A percentile compares a stretch with the other conserved stretches of the same genome.
Conservation (phyloP, 164 flowering plant genomes). For the Liquidambar formosana region DNA sequence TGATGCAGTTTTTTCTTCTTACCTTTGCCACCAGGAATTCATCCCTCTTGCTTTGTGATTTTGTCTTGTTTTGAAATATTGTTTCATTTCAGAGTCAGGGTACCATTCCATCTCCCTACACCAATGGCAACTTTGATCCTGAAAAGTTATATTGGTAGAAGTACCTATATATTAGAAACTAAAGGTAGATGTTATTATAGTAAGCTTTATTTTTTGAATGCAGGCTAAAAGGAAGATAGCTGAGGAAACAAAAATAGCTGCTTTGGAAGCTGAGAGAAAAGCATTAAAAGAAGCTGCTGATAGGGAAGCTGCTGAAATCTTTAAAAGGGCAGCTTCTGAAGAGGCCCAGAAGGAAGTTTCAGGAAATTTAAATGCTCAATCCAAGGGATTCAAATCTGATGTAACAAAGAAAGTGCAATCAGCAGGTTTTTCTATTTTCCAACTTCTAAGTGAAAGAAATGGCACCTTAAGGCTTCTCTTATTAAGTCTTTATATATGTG, state of each 20-base stretch:
- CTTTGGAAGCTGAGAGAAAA: conserved; percentile 66
- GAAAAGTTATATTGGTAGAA: too few species aligned
- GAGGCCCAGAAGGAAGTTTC: conserved; percentile 19
- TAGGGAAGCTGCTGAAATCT: conserved; percentile 40
- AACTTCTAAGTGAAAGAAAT: neutral
- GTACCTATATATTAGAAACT: too few species aligned
- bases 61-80: too few species aligned
- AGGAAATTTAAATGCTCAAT: conserved; percentile 5
- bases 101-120: too few species aligned
- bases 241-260: conserved; percentile 61
- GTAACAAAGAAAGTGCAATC: conserved; percentile 24
- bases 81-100: too few species aligned
- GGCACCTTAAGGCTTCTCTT: too few species aligned
- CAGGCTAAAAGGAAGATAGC: conserved; percentile 57
- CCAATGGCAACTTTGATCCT: too few species aligned
- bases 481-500: too few species aligned
- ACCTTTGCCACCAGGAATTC: too few species aligned
- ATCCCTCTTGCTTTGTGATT: too few species aligned
- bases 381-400: conserved; percentile 20
- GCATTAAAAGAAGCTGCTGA: conserved; percentile 70
- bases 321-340: conserved; percentile 21
- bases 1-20: too few species aligned
- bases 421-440: conserved; percentile 36
- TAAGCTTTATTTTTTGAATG: conserved; percentile 14
- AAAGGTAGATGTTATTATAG: neutral